Conservation (phyloP, 2,329 filamentous ascomycete species). For the Magnaporthiopsis incrustans region DNA sequence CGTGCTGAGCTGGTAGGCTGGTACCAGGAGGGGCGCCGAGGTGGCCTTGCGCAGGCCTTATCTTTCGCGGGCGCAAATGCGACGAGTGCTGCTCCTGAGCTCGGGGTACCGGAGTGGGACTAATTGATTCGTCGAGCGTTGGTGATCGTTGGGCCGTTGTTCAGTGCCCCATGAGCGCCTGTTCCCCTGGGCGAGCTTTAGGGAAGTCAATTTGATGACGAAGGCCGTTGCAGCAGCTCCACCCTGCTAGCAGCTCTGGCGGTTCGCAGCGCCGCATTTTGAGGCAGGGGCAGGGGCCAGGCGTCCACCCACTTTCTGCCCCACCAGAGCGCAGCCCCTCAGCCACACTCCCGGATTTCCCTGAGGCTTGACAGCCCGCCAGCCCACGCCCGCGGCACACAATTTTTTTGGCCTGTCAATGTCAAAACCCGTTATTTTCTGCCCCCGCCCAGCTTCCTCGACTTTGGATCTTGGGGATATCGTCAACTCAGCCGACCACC, state of each 20-base stretch:
- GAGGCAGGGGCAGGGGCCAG: neutral
- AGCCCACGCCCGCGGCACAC: neutral
- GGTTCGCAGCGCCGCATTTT: too few species aligned
- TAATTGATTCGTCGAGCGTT: neutral
- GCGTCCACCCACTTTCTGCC: neutral
- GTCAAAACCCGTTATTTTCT: neutral
- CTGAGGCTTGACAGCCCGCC: neutral
- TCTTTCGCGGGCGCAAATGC: slow-evolving; percentile 16
- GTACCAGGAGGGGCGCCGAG: neutral
- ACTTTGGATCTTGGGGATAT: neutral
- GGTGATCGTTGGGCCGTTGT: neutral
- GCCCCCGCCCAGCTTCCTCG: neutral
- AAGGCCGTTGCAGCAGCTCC: neutral
- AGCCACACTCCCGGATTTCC: neutral
- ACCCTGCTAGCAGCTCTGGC: neutral
- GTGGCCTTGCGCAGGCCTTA: neutral
- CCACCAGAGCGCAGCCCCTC: neutral
- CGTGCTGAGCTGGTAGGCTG: neutral
- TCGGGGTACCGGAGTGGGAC: neutral
- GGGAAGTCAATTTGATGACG: neutral
- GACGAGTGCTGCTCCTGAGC: neutral
- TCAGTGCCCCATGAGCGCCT: neutral
- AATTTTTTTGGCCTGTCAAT: neutral
- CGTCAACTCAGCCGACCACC: slow-evolving; percentile 21
- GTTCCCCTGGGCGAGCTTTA: neutral